These are phyloP conservation scores for Saturnispora zaruensis DNA, from an alignment of 805 yeast species.

Conservation along the genomic window DNA sequence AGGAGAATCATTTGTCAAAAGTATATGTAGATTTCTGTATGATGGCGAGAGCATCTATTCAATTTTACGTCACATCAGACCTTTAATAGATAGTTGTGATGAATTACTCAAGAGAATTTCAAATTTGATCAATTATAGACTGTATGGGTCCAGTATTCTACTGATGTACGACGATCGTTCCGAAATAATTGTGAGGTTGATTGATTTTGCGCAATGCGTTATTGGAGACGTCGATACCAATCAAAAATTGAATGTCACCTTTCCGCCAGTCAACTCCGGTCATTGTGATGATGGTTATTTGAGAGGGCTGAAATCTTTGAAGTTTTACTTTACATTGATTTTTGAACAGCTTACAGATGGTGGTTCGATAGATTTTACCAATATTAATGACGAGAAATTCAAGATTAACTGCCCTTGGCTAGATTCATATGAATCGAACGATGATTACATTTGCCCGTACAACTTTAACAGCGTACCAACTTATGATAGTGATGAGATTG, in stretches of 20 bases:
- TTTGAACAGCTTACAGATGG: constrained; percentile 51
- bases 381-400: constrained; percentile 13
- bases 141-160: constrained; percentile 85
- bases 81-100: constrained; percentile 48
- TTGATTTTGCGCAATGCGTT: constrained; percentile 93
- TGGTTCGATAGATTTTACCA: constrained; percentile 18
- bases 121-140: constrained; percentile 62
- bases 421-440: constrained; percentile 27
- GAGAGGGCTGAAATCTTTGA: constrained; percentile 69
- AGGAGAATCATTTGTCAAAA: constrained; percentile 71
- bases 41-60: constrained; percentile 58
- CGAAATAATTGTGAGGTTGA: constrained; percentile 49
- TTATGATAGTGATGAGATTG: constrained; percentile 20
- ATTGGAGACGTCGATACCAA: constrained; percentile 40
- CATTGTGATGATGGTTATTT: constrained; percentile 76
- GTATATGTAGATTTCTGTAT: constrained; percentile 68
- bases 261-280: constrained; percentile 63
- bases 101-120: constrained; percentile 49
- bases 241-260: constrained; percentile 32
- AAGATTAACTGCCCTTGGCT: constrained; percentile 28
- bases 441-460: constrained; percentile 18
- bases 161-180: constrained; percentile 65
- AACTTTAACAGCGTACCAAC: constrained; percentile 20
- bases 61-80: constrained; percentile 58
- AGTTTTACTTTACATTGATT: constrained; percentile 54